These are phyloP conservation scores for Amphirosellinia nigrospora DNA, from an alignment of 495 filamentous ascomycete genomes.

Conservation along the genomic window DNA sequence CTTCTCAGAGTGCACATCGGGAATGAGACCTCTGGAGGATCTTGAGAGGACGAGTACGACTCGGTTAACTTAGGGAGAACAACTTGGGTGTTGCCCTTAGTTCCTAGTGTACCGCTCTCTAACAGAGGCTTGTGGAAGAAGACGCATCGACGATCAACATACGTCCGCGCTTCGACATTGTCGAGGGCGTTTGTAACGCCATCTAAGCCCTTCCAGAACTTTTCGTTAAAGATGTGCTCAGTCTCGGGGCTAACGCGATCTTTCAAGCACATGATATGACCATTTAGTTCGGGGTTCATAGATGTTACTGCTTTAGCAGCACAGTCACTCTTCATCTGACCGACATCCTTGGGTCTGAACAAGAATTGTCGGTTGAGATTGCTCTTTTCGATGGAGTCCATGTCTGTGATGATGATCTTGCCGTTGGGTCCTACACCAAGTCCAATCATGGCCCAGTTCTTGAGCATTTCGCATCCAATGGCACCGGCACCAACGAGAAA, in stretches of 20 bases:
- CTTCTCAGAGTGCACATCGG: slow-evolving; percentile 97
- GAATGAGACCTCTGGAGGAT: slow-evolving; percentile 98
- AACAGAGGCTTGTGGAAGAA: slow-evolving; percentile 98
- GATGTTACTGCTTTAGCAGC: slow-evolving; percentile 84
- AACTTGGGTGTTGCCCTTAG: slow-evolving; percentile 98
- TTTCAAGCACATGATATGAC: slow-evolving; percentile 81
- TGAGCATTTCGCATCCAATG: slow-evolving; percentile 98
- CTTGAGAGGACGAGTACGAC: slow-evolving; percentile 97
- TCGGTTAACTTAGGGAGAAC: slow-evolving; percentile 90
- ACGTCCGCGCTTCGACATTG: slow-evolving; percentile 96
- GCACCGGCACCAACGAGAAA: slow-evolving; percentile 97
- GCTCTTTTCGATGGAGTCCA: slow-evolving; percentile 98
- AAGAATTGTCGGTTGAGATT: slow-evolving; percentile 98
- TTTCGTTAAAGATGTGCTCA: slow-evolving; percentile 92
- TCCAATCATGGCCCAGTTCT: slow-evolving; percentile 99
- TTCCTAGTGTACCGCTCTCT: slow-evolving; percentile 95
- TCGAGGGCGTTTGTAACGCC: slow-evolving; percentile 97
- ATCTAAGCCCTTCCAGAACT: slow-evolving; percentile 90
- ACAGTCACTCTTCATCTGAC: slow-evolving; percentile 95
- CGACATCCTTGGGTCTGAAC: slow-evolving; percentile 93
- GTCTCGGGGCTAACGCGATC: slow-evolving; percentile 93
- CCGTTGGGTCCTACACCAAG: slow-evolving; percentile 87
- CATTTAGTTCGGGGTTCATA: slow-evolving; percentile 93
- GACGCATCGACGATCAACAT: slow-evolving; percentile 96
- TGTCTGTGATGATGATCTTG: slow-evolving; percentile 90